Conservation (phyloP, 1,284 basidiomycete genomes). For the Ceratobasidium sp. region DNA sequence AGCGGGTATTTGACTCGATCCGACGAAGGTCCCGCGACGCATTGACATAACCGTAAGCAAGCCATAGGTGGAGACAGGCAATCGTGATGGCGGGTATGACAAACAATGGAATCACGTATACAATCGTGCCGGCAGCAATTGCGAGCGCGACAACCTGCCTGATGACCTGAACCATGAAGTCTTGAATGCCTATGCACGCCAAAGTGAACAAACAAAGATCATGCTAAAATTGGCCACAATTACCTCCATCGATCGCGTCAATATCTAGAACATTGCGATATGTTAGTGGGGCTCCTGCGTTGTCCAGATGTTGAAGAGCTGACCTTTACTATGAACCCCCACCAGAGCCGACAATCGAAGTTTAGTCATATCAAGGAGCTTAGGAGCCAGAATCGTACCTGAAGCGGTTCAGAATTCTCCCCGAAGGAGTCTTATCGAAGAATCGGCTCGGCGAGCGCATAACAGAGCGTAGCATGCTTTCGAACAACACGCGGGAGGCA, state of each 20-base stretch:
- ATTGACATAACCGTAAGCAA: constrained; percentile 26
- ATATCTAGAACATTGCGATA: constrained; percentile 72
- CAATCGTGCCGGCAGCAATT: constrained; percentile 23
- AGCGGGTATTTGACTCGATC: constrained; percentile 43
- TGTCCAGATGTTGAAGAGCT: no score
- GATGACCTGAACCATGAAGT: constrained; percentile 22
- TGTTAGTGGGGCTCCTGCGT: no score
- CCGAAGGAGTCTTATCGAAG: constrained; percentile 46
- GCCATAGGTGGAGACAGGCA: constrained; percentile 10
- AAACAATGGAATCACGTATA: constrained; percentile 34
- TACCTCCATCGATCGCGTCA: no score
- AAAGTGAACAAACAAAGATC: no score
- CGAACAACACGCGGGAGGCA: constrained; percentile 26
- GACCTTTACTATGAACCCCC: constrained; percentile 43
- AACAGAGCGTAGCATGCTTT: constrained; percentile 42
- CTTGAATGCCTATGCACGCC: constrained; percentile 33
- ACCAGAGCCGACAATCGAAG: constrained; percentile 1
- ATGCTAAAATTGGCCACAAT: no score
- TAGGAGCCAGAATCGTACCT: neutral
- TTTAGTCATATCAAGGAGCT: neutral
- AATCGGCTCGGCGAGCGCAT: constrained; percentile 44
- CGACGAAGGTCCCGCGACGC: constrained; percentile 39
- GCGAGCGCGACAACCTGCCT: neutral
- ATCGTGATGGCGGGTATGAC: constrained; percentile 16
- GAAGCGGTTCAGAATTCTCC: constrained; percentile 23